phyloP scores from a whole-genome alignment of 306 rosid species.

The Castanospermum australe region DNA sequence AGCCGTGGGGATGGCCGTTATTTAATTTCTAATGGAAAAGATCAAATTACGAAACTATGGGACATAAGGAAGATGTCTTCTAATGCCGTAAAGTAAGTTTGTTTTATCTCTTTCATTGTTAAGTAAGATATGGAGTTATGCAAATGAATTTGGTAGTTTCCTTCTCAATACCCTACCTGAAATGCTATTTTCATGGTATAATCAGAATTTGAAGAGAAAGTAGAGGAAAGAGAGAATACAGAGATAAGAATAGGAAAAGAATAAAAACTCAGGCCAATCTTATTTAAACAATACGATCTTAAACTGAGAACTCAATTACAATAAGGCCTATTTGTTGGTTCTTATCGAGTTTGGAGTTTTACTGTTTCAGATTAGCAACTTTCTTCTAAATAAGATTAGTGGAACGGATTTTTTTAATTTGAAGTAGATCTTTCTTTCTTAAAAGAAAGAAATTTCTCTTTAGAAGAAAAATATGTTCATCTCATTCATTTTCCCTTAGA shows the following conservation, averaged over 20 bases:
- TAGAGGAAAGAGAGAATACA: not conserved
- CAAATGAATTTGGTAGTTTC: not conserved
- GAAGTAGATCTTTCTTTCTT: too few relatives aligned
- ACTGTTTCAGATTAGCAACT: too few relatives aligned
- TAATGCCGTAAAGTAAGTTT: constrained; percentile 49
- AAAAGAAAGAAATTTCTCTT: too few relatives aligned
- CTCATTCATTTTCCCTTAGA: too few relatives aligned
- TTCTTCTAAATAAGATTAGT: too few relatives aligned
- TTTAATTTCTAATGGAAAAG: constrained; percentile 89
- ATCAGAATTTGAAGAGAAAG: not conserved
- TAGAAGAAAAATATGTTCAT: too few relatives aligned
- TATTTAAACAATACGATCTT: not conserved
- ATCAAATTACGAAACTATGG: constrained; percentile 94
- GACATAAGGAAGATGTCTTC: constrained; percentile 86
- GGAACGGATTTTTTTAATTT: too few relatives aligned
- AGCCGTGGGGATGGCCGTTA: constrained; percentile 93
- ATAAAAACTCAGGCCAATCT: not conserved
- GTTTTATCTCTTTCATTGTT: not conserved
- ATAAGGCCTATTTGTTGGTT: not conserved
- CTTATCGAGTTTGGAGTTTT: too few relatives aligned
- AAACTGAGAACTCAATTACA: not conserved
- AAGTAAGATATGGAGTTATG: not conserved
- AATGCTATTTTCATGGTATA: not conserved
- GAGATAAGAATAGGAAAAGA: not conserved
- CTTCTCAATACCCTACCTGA: not conserved